Evolutionary conservation across 164 flowering plant species (phyloP).

Genomic region (Chimonanthus praecox): DNA sequence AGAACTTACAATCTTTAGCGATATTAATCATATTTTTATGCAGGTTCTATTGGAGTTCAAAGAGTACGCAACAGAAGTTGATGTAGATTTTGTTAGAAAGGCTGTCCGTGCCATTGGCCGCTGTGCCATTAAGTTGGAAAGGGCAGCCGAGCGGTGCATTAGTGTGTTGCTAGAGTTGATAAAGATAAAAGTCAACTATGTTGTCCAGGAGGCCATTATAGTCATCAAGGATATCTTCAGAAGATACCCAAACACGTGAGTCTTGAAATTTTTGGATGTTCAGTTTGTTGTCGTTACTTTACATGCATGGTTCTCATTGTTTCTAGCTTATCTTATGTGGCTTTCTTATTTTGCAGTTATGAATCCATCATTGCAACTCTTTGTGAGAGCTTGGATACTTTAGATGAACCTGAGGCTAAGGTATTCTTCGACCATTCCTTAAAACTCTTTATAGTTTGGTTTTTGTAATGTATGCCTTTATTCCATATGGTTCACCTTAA

Average conservation of each 20-base stretch:
- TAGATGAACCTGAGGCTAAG: conserved; percentile 99
- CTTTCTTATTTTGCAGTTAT: conserved; percentile 47
- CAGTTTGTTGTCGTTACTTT: not conserved
- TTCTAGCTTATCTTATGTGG: conserved; percentile 10
- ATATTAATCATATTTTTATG: not conserved
- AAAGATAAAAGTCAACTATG: conserved; percentile 98
- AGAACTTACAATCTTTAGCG: not conserved
- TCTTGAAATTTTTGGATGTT: conserved; percentile 1
- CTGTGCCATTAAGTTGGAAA: conserved; percentile 94
- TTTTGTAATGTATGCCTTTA: not conserved
- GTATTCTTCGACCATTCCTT: conserved; percentile 28
- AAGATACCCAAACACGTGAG: conserved; percentile 97
- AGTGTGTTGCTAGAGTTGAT: conserved; percentile 97
- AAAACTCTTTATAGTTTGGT: not conserved
- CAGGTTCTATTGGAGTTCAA: conserved; percentile 97
- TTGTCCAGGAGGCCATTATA: conserved; percentile 98
- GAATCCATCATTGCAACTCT: conserved; percentile 99
- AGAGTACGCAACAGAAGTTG: conserved; percentile 99
- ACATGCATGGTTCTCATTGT: conserved; percentile 5
- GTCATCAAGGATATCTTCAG: conserved; percentile 98
- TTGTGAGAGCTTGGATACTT: conserved; percentile 96
- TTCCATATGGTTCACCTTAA: not conserved
- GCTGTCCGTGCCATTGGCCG: conserved; percentile 99
- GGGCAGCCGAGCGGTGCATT: conserved; percentile 98
- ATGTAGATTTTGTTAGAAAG: conserved; percentile 98